Evolutionary conservation across 495 filamentous ascomycete genomes (phyloP).

Genomic region (Podospora sp.): DNA sequence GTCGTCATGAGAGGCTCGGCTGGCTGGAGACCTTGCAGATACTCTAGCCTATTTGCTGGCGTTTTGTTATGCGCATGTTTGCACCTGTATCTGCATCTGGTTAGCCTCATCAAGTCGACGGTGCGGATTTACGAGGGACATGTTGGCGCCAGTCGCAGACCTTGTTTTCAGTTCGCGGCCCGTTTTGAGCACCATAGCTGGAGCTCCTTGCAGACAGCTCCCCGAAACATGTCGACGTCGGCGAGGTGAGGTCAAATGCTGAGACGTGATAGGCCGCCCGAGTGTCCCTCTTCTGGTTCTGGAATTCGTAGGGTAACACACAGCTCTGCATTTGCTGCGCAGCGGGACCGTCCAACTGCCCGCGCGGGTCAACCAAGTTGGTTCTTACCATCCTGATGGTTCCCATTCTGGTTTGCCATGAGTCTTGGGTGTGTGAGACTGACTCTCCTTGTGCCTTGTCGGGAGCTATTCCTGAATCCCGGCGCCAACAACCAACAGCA

Average conservation of each 20-base stretch:
- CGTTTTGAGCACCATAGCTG: background rate
- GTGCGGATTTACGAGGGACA: background rate
- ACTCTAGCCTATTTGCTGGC: background rate
- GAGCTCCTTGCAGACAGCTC: slow-evolving; percentile 1
- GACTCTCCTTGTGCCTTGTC: background rate
- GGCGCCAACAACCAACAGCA: background rate
- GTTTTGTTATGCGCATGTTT: background rate
- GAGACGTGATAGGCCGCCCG: slow-evolving; percentile 3
- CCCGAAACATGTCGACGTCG: slow-evolving; percentile 8
- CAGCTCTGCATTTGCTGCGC: slow-evolving; percentile 4
- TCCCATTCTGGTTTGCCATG: background rate
- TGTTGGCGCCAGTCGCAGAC: slow-evolving; percentile 6
- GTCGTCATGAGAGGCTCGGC: background rate
- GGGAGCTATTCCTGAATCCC: background rate
- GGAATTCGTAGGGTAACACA: background rate
- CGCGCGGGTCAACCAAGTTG: background rate
- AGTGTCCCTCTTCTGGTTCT: background rate
- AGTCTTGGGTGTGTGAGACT: background rate
- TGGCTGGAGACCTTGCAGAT: too few species aligned
- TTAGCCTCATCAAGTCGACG: background rate
- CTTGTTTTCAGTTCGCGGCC: background rate
- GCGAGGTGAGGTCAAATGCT: slow-evolving; percentile 4
- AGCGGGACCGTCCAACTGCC: background rate
- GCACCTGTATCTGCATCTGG: background rate
- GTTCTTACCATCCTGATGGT: background rate